Percentiles rank a stretch among this genome's conserved stretches.
phyloP scores from a whole-genome alignment of 2,329 filamentous ascomycete genomes.

The Ophiocordyceps robertsii region DNA sequence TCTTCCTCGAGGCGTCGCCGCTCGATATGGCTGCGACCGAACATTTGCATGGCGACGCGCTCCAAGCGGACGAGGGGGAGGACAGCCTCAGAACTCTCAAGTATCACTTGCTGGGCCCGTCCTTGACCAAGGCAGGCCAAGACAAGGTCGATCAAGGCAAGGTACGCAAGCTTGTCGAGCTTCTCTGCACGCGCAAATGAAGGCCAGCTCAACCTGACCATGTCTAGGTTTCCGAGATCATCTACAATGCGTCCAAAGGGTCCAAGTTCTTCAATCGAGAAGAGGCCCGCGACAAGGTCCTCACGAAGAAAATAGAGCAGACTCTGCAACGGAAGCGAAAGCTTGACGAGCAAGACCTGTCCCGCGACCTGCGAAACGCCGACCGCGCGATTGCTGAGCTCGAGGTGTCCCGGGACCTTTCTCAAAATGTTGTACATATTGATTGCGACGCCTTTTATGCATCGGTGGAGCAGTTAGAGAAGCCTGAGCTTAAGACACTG shows the following conservation, averaged over 20 bases:
- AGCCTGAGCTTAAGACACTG: conserved; percentile 70
- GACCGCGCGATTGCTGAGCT: conserved; percentile 72
- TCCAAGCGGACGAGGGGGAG: conserved; percentile 15
- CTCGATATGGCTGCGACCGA: neutral
- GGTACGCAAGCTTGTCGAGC: conserved; percentile 21
- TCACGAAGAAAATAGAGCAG: conserved; percentile 74
- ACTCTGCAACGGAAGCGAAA: conserved; percentile 64
- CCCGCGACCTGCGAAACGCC: conserved; percentile 57
- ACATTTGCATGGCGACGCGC: neutral
- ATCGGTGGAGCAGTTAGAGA: conserved; percentile 74
- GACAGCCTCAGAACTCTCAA: conserved; percentile 50
- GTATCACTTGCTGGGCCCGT: conserved; percentile 80
- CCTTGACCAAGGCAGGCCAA: conserved; percentile 85
- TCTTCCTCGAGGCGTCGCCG: neutral
- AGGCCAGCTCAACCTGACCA: neutral
- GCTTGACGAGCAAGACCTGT: conserved; percentile 64
- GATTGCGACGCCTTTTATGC: conserved; percentile 98
- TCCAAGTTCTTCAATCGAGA: conserved; percentile 95
- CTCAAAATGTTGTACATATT: conserved; percentile 76
- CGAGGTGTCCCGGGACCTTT: conserved; percentile 66
- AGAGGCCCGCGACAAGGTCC: conserved; percentile 63
- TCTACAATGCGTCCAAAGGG: conserved; percentile 92
- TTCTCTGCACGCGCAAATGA: neutral
- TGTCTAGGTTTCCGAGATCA: conserved; percentile 73
- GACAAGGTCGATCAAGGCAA: conserved; percentile 87